Evolutionary conservation across 257 asterid genomes (phyloP), one percentile per base, ranked within the genome.

Genomic region (Echium plantagineum): DNA sequence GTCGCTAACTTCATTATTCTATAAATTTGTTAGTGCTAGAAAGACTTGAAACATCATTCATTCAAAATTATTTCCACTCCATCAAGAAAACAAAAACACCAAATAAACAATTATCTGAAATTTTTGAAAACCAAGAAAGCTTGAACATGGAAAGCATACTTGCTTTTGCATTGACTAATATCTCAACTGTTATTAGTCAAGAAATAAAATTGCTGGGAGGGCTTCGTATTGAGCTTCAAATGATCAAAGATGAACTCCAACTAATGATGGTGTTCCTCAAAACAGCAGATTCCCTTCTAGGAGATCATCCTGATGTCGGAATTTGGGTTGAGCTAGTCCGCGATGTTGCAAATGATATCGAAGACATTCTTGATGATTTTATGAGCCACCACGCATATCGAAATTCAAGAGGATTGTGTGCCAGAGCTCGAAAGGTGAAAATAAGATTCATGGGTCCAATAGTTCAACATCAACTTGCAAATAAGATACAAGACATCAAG

Each of bases 291-390:
- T 35, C 65, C 0, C 64, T 51, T 53, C 75, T 66, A 54, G 83
- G 75, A 13, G 59, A n/a, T 5, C 68, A 76, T 51, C 63, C 57
- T 20, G 52, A 15, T 19, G 66, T 75, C 32, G 69, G 67, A 31
- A 61, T 38, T 54, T 78, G 87, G 84, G 38, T 74, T 22, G 42
- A 52, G 8, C 82, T 75, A 61, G 77, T 81, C 2, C 69, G 74
- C 20, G 82, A 75, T 15, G 66, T 63, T 21, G 72, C 80, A 1
- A 65, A 73, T 10, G 87, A 73, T 52, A 69, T 64, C 18, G 65
- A 71, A 60, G 77, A 81, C 64, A 65, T 67, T 61, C 69, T 81
- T 13, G 87, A 73, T 16, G 72, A 53, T 9, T 72, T 63, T 63
- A 61, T 56, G 35, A 15, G 57, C 7, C 60, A 19, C 5, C 30